phyloP scores from a whole-genome alignment of 306 rosid genomes.

The Sicyos edulis region DNA sequence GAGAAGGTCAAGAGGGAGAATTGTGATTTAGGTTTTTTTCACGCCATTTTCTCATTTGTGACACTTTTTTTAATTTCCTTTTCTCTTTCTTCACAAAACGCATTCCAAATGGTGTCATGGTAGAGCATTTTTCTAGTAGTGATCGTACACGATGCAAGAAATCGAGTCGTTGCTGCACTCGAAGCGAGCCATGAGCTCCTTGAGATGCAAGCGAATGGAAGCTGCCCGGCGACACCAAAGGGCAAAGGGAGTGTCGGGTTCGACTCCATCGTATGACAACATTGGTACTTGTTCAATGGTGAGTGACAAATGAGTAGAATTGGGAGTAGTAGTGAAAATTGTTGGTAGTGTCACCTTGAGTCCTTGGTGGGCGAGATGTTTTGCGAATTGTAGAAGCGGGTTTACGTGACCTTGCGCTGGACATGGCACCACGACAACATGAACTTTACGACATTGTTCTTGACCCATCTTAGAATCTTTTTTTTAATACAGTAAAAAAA shows the following conservation, averaged over 20 bases:
- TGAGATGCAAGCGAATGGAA: constrained; percentile 19
- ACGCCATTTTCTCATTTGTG: no score
- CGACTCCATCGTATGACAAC: not conserved
- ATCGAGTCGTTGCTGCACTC: not conserved
- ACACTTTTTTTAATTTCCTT: no score
- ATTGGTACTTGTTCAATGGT: not conserved
- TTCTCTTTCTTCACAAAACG: no score
- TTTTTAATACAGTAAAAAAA: no score
- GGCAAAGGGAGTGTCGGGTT: not conserved
- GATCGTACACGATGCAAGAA: constrained; percentile 31
- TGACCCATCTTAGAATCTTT: not conserved
- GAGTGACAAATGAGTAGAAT: not conserved
- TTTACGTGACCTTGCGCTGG: constrained; percentile 28
- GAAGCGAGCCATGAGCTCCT: not conserved
- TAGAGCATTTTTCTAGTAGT: no score
- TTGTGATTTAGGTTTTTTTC: no score
- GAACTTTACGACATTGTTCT: not conserved
- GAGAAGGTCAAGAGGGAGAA: no score
- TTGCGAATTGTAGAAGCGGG: constrained; percentile 31
- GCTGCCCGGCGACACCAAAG: constrained; percentile 19
- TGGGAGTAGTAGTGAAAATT: not conserved
- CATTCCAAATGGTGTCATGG: no score
- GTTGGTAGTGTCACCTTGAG: constrained; percentile 15
- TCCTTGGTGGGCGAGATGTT: constrained; percentile 18
- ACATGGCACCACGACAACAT: constrained; percentile 22